These are phyloP conservation scores for Zygoascus flipseniorum DNA, from an alignment of 805 yeast genomes.

Conservation along the genomic window DNA sequence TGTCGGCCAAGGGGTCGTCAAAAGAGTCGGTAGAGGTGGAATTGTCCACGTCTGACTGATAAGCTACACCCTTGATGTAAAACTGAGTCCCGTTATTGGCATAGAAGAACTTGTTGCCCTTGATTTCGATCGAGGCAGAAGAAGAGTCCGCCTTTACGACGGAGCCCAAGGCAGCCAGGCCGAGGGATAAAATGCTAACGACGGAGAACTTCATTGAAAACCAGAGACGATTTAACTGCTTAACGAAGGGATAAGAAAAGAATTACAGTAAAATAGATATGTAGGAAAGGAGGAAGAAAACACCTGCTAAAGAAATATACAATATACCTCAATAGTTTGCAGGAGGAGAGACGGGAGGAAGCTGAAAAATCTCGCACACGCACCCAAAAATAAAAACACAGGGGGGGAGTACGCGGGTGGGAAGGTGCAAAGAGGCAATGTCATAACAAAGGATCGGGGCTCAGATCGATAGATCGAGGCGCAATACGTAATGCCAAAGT, in stretches of 20 bases:
- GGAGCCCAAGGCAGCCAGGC: constrained; percentile 9
- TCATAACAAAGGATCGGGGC: neutral
- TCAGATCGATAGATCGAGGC: neutral
- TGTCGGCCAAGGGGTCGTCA: constrained; percentile 71
- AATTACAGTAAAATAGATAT: neutral
- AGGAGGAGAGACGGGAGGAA: constrained; percentile 1
- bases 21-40: constrained; percentile 56
- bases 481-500: too few relatives aligned
- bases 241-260: neutral
- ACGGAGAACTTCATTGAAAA: constrained; percentile 7
- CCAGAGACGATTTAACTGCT: neutral
- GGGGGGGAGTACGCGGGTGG: neutral
- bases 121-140: constrained; percentile 47
- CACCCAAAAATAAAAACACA: constrained; percentile 4
- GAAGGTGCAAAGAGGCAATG: neutral
- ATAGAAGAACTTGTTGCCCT: constrained; percentile 72
- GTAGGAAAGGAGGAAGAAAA: neutral
- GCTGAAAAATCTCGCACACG: constrained; percentile 4
- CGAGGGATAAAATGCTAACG: neutral
- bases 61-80: constrained; percentile 81
- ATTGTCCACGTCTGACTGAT: constrained; percentile 58
- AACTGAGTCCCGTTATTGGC: constrained; percentile 69
- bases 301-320: neutral
- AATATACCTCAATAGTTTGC: neutral
- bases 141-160: constrained; percentile 18